Percentiles rank a stretch among this genome's conserved stretches.
Conservation (phyloP, 805 yeast genomes). For the Pichia nanzhaoensis region DNA sequence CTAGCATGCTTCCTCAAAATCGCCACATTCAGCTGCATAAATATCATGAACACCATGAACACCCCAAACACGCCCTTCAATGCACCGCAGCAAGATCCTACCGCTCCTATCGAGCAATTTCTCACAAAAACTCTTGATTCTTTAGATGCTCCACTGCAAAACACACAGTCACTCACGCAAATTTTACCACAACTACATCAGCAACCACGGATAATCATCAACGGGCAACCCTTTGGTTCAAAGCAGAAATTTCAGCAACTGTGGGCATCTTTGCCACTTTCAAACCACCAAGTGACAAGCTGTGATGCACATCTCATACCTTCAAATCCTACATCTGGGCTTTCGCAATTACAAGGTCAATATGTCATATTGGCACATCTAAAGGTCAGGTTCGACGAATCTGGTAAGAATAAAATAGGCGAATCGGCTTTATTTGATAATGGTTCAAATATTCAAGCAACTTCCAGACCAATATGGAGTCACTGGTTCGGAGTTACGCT, state of each 20-base stretch:
- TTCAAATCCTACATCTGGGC: too few species aligned
- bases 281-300: slow-evolving; percentile 59
- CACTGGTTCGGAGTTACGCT: slow-evolving; percentile 64
- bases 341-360: slow-evolving; percentile 11
- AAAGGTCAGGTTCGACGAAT: slow-evolving; percentile 70
- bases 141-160: slow-evolving; percentile 18
- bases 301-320: slow-evolving; percentile 60
- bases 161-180: background rate
- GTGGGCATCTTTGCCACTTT: slow-evolving; percentile 50
- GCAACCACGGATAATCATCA: slow-evolving; percentile 46
- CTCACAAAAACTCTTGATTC: slow-evolving; percentile 23
- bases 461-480: slow-evolving; percentile 53
- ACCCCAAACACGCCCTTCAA: background rate
- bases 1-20: too few species aligned
- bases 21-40: too few species aligned
- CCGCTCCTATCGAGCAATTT: slow-evolving; percentile 14
- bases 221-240: slow-evolving; percentile 52
- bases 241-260: slow-evolving; percentile 47
- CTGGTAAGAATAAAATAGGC: slow-evolving; percentile 61
- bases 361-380: slow-evolving; percentile 39
- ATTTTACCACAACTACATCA: slow-evolving; percentile 42
- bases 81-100: background rate
- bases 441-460: slow-evolving; percentile 16
- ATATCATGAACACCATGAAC: background rate
- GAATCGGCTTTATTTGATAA: slow-evolving; percentile 50